Base-by-base conservation (phyloP, 345 rosid species). In the Theobroma cacao region DNA sequence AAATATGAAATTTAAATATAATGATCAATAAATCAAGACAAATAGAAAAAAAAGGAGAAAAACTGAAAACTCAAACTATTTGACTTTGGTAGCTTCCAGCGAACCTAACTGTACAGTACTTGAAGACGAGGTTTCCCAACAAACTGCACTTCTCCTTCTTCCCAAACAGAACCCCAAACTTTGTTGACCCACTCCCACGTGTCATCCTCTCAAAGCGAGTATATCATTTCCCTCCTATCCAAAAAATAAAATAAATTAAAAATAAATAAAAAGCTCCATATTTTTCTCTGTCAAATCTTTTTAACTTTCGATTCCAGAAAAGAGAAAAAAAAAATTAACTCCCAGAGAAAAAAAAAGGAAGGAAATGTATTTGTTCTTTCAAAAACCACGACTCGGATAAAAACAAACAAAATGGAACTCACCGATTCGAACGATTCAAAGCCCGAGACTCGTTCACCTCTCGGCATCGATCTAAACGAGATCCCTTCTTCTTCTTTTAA, bases 401-500 rank as follows among this genome's bases (percentile, higher is more conserved):
- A 73, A 38, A n/a, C 18, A 7, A 69, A 45, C 15, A 9, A 38
- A 38, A 74, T 74, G 77, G 77, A 74, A 26, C 68, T 74, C 80
- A 68, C 74, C 75, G 88, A 87, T 84, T 86, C 87, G 20, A 48
- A 75, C 18, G 78, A 75, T 30, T 66, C 80, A 47, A 72, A 26
- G 61, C 79, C 74, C 56, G 93, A 85, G 67, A 80, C 79, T 81
- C 98, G 94, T 77, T 89, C 96, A 18, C 90, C 89, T 56, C 91
- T 92, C 52, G 91, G 84, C 60, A 93, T 93, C 90, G 98, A 95
- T 92, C 99, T 95, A 84, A 95, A 95, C 84, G 98, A 95, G 96
- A 92, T 93, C 89, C 99, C 99, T 53, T 53, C 91, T 81, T 81
- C 89, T 33, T 83, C 89, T 34, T 74, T 55, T 33, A 15, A 67